Evolutionary conservation across 2,329 filamentous ascomycete genomes (phyloP).

Genomic region (Stenocarpella maydis): DNA sequence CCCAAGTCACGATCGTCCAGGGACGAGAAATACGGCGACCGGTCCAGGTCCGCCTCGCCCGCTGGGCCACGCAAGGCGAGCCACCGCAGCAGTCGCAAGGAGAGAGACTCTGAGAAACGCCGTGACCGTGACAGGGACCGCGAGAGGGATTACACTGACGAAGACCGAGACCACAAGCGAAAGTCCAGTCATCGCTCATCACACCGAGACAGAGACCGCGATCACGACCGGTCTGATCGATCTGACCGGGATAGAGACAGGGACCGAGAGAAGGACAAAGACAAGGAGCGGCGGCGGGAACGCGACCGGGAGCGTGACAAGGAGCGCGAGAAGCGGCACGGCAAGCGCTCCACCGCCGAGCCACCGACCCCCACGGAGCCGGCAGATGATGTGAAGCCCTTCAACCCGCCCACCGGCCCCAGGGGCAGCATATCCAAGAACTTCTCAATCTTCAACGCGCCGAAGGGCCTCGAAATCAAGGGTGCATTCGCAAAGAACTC

Average conservation of each 20-base stretch:
- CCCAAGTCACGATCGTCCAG: conserved; percentile 31
- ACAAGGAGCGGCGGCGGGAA: conserved; percentile 46
- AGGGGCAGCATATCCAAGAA: conserved; percentile 41
- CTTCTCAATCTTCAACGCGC: conserved; percentile 34
- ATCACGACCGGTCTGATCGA: conserved; percentile 34
- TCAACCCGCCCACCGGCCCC: conserved; percentile 53
- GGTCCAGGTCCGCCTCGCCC: conserved; percentile 38
- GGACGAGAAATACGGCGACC: conserved; percentile 35
- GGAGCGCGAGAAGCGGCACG: conserved; percentile 48
- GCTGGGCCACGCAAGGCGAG: conserved; percentile 35
- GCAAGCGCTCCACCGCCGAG: conserved; percentile 42
- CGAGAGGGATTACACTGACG: conserved; percentile 37
- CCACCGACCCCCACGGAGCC: conserved; percentile 44
- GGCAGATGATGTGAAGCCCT: conserved; percentile 50
- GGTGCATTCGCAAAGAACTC: conserved; percentile 37
- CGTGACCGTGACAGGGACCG: conserved; percentile 40
- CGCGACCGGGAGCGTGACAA: conserved; percentile 35
- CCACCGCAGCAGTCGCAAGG: conserved; percentile 36
- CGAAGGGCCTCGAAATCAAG: conserved; percentile 49
- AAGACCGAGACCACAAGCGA: conserved; percentile 37
- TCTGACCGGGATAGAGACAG: conserved; percentile 35
- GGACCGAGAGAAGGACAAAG: conserved; percentile 46
- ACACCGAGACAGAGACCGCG: conserved; percentile 30
- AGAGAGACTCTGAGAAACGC: conserved; percentile 37
- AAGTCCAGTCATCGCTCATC: conserved; percentile 31